Base-by-base conservation (phyloP, 2,329 filamentous ascomycete genomes). In the Orbilia ellipsospora region DNA sequence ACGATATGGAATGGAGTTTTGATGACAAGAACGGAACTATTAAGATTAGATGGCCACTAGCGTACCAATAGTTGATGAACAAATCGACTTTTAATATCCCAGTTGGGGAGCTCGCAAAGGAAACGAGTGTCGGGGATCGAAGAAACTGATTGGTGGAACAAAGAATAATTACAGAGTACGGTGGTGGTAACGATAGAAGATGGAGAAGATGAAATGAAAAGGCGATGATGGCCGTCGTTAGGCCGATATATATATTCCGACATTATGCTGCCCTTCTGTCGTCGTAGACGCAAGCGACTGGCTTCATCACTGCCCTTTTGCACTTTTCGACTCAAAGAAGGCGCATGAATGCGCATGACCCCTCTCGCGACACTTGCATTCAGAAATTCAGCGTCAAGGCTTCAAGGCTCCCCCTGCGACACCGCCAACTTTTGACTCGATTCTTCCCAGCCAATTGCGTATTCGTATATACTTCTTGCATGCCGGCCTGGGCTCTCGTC, bases 1-100 rank as follows among this genome's bases (percentile, higher is more conserved):
- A 70, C 66, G 50, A 50, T 55, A 15, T 20, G 23, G 61, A 69
- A 61, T 69, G 56, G 23, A 51, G 45, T 26, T 40, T 42, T 18
- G 48, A 55, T 13, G n/a, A 13, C 2, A 48, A 23, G 54, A 63
- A 54, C 23, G 12, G 44, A 40, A 48, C 13, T n/a, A 48, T 62
- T 70, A 57, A 63, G 66, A 68, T 68, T 68, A 68, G 44, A 48
- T 55, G 65, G n/a, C 45, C 51, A 61, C 59, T 61, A 61, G 65
- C 55, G 55, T 44, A 12, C 18, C 18, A 20, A 40, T 16, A 23
- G 36, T 57, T 45, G 36, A 42, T 44, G n/a, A 66, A 66, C 45
- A 36, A 36, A 36, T 36, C 31, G 31, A 36, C 31, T 36, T 36
- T 36, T 36, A 36, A 36, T 44, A 67, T 67, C 65, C 65, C 48